Percentiles rank a stretch among this genome's conserved stretches.
Conservation (phyloP, 2,329 filamentous ascomycete genomes). For the Trichoderma oligosporum region DNA sequence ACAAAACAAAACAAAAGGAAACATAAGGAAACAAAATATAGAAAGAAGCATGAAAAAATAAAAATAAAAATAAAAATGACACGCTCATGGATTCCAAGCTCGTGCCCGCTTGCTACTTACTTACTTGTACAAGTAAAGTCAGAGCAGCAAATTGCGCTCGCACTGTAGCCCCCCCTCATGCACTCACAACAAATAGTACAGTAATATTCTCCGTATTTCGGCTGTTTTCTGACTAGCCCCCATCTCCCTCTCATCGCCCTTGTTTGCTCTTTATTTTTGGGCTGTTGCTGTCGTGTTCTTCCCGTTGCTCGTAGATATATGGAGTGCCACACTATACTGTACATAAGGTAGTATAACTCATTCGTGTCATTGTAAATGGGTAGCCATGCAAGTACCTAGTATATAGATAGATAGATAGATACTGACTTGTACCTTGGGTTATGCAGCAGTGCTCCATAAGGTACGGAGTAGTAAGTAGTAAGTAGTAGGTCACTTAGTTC, state of each 20-base stretch:
- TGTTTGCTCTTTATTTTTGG: background rate
- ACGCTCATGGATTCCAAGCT: background rate
- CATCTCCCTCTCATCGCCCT: background rate
- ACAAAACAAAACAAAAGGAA: too few relatives aligned
- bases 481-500: too few relatives aligned
- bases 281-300: too few relatives aligned
- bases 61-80: background rate
- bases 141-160: slow-evolving; percentile 13
- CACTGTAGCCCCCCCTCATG: slow-evolving; percentile 12
- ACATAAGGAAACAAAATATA: background rate
- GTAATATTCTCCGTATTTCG: slow-evolving; percentile 9
- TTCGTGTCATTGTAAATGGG: too few relatives aligned
- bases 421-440: too few relatives aligned
- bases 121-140: background rate
- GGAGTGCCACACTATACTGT: too few relatives aligned
- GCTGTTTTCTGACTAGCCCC: background rate
- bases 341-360: too few relatives aligned
- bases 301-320: background rate
- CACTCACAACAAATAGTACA: slow-evolving; percentile 3
- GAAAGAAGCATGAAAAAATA: background rate
- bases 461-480: too few relatives aligned
- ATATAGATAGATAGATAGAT: too few relatives aligned
- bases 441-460: too few relatives aligned
- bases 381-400: background rate
- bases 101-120: too few relatives aligned